phyloP scores from a whole-genome alignment of 768 basidiomycete genomes.

The Dacryopinax primogenitus region DNA sequence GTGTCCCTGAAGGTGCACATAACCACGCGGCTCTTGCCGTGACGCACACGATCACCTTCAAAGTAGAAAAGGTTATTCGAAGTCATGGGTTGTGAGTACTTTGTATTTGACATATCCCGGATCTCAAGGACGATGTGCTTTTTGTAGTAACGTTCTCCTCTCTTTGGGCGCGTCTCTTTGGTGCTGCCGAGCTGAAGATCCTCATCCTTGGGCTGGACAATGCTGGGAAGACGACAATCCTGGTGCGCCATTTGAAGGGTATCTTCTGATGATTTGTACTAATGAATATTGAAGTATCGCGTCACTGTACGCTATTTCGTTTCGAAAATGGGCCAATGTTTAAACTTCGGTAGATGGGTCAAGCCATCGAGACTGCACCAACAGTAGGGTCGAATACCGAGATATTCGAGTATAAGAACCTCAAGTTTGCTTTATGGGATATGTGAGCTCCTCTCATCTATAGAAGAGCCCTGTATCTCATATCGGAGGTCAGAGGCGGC shows the following conservation, averaged over 20 bases:
- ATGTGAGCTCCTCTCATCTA: slow-evolving; percentile 15
- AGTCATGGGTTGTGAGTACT: background rate
- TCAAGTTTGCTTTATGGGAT: slow-evolving; percentile 27
- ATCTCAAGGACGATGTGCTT: background rate
- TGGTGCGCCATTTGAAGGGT: slow-evolving; percentile 20
- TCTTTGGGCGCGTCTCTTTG: slow-evolving; percentile 25
- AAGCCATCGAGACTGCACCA: slow-evolving; percentile 27
- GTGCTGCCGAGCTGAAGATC: slow-evolving; percentile 26
- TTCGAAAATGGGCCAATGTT: background rate
- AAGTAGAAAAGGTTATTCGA: background rate
- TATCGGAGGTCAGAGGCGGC: slow-evolving; percentile 19
- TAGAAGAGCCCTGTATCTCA: background rate
- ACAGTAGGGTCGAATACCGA: slow-evolving; percentile 28
- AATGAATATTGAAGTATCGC: background rate
- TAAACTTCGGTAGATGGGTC: slow-evolving; percentile 23
- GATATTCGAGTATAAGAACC: slow-evolving; percentile 29
- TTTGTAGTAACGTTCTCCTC: slow-evolving; percentile 24
- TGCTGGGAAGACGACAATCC: slow-evolving; percentile 28
- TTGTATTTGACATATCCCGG: background rate
- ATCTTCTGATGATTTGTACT: background rate
- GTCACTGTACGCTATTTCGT: background rate
- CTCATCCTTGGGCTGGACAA: slow-evolving; percentile 28
- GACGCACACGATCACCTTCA: background rate
- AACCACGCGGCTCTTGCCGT: background rate
- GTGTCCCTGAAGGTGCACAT: background rate